Evolutionary conservation across 139 green algal genomes (phyloP).

Genomic region (Penium margaritaceum): DNA sequence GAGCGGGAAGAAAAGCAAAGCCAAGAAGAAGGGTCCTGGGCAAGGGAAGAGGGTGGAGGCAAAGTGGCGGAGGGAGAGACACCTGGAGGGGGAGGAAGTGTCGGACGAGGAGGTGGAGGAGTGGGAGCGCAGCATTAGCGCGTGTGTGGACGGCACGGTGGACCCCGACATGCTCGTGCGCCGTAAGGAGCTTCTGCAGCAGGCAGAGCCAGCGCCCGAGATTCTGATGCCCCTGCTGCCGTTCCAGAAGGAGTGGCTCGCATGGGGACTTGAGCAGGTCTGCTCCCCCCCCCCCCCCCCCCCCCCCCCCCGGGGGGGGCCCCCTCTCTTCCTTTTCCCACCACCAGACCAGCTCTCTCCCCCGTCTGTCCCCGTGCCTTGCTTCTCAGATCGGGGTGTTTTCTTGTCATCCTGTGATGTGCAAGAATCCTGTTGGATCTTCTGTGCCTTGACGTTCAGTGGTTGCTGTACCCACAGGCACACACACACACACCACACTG

Average conservation of each 20-base stretch:
- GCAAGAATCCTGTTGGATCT: no score
- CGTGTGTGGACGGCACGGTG: background rate
- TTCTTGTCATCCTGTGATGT: background rate
- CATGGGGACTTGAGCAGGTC: conserved; percentile 31
- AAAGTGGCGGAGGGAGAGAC: background rate
- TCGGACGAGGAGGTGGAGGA: conserved; percentile 19
- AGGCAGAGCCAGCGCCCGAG: conserved; percentile 37
- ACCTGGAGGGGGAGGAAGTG: conserved; percentile 29
- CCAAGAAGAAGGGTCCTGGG: no score
- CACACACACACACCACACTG: no score
- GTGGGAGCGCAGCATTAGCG: conserved; percentile 10
- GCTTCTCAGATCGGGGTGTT: background rate
- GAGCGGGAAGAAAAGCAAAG: no score
- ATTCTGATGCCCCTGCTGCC: conserved; percentile 79
- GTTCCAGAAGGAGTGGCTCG: conserved; percentile 68
- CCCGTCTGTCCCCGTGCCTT: background rate
- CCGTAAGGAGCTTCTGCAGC: background rate
- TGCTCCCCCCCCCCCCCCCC: no score
- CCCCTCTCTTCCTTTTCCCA: background rate
- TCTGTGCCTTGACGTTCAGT: no score
- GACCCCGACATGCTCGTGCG: background rate
- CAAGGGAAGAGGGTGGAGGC: no score
- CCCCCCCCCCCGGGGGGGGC: no score
- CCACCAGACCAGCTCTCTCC: background rate
- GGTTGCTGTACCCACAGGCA: no score